Evolutionary conservation across 2,329 filamentous ascomycete genomes (phyloP).

Genomic region (Aureobasidium sp.): DNA sequence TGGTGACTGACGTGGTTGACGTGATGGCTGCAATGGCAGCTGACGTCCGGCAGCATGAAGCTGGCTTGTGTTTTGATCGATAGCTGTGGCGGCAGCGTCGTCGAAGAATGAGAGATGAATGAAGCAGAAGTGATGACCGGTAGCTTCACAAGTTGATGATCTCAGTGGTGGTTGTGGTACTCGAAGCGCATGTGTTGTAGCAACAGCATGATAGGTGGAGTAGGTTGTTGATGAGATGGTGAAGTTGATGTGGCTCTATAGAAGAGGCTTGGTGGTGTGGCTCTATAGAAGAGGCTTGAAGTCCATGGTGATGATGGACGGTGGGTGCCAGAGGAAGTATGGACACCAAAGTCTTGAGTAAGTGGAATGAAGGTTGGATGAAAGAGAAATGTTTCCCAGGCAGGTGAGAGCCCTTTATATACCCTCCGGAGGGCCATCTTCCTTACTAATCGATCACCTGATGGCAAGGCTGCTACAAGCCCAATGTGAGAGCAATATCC

Average conservation of each 20-base stretch:
- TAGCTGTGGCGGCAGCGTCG: background rate
- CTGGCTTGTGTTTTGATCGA: background rate
- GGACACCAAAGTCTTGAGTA: background rate
- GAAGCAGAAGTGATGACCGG: background rate
- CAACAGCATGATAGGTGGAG: background rate
- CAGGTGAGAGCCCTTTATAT: background rate
- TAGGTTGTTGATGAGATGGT: background rate
- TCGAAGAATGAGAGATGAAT: background rate
- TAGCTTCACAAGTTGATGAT: background rate
- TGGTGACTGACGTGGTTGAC: background rate
- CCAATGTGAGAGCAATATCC: background rate
- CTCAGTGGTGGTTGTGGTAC: background rate
- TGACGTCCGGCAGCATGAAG: background rate
- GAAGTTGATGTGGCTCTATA: background rate
- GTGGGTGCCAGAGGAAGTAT: background rate
- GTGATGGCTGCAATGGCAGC: background rate
- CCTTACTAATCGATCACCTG: background rate
- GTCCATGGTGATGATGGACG: background rate
- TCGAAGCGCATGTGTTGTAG: background rate
- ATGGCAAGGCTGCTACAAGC: background rate
- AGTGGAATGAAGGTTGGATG: background rate
- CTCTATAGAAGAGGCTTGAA: background rate
- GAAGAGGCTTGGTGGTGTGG: background rate
- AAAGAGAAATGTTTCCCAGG: background rate
- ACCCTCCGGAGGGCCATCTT: too few species aligned